Evolutionary conservation across 73 alveolate genomes (phyloP).

Genomic region (Paramecium tetraurelia): DNA sequence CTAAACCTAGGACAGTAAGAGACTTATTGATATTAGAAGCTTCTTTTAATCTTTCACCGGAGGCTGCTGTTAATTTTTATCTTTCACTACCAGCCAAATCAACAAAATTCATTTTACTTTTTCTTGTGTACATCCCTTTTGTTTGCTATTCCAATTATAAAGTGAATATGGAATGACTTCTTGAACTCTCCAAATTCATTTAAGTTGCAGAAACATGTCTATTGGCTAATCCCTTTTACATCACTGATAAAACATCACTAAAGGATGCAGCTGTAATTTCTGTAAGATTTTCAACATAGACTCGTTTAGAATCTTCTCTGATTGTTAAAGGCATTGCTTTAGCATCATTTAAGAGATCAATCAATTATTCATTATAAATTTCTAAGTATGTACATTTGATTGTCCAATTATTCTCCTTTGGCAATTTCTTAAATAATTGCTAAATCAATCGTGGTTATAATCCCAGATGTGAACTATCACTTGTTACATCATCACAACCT

Average conservation of each 20-base stretch:
- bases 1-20: conserved; percentile 69
- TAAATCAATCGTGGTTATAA: conserved; percentile 83
- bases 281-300: conserved; percentile 83
- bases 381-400: conserved; percentile 76
- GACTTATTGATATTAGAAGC: conserved; percentile 87
- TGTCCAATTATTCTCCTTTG: conserved; percentile 26
- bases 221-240: conserved; percentile 78
- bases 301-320: conserved; percentile 80
- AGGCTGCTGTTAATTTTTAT: conserved; percentile 73
- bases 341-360: conserved; percentile 54
- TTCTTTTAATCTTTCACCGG: conserved; percentile 87
- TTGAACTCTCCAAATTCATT: conserved; percentile 85
- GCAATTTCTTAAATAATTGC: conserved; percentile 64
- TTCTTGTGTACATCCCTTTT: neutral
- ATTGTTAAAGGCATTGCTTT: neutral
- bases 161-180: conserved; percentile 86
- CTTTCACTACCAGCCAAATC: conserved; percentile 45
- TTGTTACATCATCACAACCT: conserved; percentile 10
- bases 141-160: conserved; percentile 53
- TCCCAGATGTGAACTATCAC: conserved; percentile 62
- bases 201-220: conserved; percentile 88
- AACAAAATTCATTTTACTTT: conserved; percentile 68
- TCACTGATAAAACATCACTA: conserved; percentile 68
- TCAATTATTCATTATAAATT: conserved; percentile 77
- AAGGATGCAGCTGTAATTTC: conserved; percentile 70